Base-by-base conservation (phyloP, 2,329 filamentous ascomycete species). In the Penicillium sp. region DNA sequence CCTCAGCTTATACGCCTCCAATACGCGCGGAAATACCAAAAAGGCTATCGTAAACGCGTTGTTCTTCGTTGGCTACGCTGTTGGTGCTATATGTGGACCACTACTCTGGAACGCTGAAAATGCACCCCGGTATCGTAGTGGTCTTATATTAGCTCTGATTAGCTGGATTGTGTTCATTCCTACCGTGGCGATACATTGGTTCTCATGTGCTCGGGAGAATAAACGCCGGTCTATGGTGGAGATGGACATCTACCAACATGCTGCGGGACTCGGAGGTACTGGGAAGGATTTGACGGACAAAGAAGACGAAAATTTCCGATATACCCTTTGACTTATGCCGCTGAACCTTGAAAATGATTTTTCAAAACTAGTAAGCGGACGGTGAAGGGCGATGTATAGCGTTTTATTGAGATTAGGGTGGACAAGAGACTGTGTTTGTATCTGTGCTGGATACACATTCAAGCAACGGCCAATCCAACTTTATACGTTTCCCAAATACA, bases 11-110 rank as follows among this genome's bases (percentile, higher is more conserved):
- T 71, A 67, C 4, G 77, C 78, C 0, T 81, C 78, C 14, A 81
- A 81, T 48, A 73, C 79, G 18, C 76, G 77, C 37, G 79, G 79
- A 0, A 81, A 81, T 62, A 81, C 79, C 1, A 82, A 81, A 58
- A 72, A 74, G 7, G 68, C 77, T 6, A 69, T 78, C 3, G 74
- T 78, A 21, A 80, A 75, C 48, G 70, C 73, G 5, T 67, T 80
- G 55, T 81, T 79, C 66, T 81, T 81, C 63, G 75, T 81, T 29
- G 77, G 76, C 0, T 81, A 81, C 62, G 77, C 73, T 37, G 72
- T 71, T 11, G 78, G 77, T 2, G 74, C 73, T 58, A 79, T 80
- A 37, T 74, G 67, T 0, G 67, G 67, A 2, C 79, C 79, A 7
- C 77, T 81, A 61, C 68, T 81, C 1, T 81, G 79, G 78, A 40